A percentile compares a stretch with the other conserved stretches of the same genome.
Conservation (phyloP, 2,329 filamentous ascomycete genomes). For the Penicillium verrucosum region DNA sequence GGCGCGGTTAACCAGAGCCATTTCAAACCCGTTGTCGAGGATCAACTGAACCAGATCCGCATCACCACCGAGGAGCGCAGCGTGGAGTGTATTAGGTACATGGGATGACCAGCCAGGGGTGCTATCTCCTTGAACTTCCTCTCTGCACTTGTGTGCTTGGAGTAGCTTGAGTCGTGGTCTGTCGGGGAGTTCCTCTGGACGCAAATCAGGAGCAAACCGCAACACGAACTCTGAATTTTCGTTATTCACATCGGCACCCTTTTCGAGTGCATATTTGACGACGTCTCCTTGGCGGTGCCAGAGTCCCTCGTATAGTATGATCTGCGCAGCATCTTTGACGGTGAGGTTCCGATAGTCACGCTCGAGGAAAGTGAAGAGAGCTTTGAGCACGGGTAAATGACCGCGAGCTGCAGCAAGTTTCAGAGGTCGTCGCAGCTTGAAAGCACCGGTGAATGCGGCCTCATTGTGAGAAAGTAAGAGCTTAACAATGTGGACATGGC, state of each 20-base stretch:
- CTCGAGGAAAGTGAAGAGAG: not conserved
- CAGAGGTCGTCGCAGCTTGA: not conserved
- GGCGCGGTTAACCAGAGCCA: not conserved
- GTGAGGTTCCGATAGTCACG: not conserved
- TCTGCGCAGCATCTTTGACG: not conserved
- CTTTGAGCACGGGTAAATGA: not conserved
- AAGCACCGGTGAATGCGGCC: not conserved
- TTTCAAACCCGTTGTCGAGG: not conserved
- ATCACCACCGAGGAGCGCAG: not conserved
- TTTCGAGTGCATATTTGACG: not conserved
- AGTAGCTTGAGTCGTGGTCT: not conserved
- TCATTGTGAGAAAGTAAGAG: not conserved
- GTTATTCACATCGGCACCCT: not conserved
- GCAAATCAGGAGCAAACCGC: not conserved
- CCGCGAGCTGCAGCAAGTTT: not conserved
- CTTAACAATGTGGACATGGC: not conserved
- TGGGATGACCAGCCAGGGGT: too few species aligned
- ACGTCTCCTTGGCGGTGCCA: not conserved
- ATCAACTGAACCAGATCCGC: not conserved
- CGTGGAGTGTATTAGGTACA: not conserved
- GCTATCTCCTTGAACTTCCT: not conserved
- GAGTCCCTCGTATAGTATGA: not conserved
- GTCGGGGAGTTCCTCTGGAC: not conserved
- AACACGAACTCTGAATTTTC: not conserved
- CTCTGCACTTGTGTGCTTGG: not conserved